Evolutionary conservation across 495 filamentous ascomycete species (phyloP).

Genomic region (Peziza echinospora): DNA sequence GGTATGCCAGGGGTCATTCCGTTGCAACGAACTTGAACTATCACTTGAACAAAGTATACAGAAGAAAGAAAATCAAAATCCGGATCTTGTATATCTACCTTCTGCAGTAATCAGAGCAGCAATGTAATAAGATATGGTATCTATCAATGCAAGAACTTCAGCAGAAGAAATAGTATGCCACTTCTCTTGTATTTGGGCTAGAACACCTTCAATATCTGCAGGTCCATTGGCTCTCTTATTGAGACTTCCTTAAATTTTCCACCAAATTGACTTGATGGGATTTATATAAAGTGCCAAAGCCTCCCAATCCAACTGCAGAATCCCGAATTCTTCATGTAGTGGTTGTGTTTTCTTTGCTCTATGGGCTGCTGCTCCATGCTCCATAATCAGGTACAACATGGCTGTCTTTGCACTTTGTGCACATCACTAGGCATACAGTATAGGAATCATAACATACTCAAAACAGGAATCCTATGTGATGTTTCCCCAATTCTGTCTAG

Average conservation of each 20-base stretch:
- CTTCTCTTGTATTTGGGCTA: not conserved
- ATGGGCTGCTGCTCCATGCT: constrained; percentile 2
- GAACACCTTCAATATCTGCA: not conserved
- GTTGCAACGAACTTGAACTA: too few species aligned
- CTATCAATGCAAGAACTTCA: constrained; percentile 1
- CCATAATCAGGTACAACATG: not conserved
- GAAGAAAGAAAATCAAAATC: too few species aligned
- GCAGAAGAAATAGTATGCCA: not conserved
- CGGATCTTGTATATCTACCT: constrained; percentile 2
- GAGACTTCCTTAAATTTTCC: not conserved
- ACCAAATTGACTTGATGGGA: too few species aligned
- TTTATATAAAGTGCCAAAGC: too few species aligned
- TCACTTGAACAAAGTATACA: too few species aligned
- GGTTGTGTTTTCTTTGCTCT: not conserved
- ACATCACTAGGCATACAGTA: too few species aligned
- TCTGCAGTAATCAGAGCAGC: constrained; percentile 3
- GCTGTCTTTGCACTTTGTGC: not conserved
- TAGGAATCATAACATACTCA: not conserved
- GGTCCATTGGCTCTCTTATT: not conserved
- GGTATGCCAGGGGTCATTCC: too few species aligned
- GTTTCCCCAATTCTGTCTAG: constrained; percentile 1
- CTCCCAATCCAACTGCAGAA: too few species aligned
- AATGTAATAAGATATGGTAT: constrained; percentile 4
- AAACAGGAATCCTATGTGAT: constrained; percentile 1
- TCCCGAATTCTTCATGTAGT: not conserved